Evolutionary conservation across 2,329 filamentous ascomycete species (phyloP), one percentile per base, ranked within the genome.

Genomic region (Fusarium sp.): DNA sequence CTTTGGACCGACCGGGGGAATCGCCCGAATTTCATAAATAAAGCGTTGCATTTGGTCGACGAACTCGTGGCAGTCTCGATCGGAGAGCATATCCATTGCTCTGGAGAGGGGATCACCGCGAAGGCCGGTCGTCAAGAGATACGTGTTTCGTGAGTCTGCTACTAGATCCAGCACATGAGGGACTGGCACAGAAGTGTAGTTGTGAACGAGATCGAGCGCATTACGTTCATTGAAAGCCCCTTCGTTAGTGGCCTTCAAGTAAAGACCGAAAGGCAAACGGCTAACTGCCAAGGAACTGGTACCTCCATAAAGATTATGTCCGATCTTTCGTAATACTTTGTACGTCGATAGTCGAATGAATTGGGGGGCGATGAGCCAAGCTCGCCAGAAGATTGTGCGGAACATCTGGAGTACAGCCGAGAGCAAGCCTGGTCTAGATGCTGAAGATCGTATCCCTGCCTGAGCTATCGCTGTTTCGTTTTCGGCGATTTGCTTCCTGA

Each of bases 211-310:
- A 1, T 58, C 41, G 24, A 83, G 66, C 1, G 80, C 79, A 32
- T 80, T 79, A 59, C 71, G 73, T 62, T 82, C 70, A 38, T 83
- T 82, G 22, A 57, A 69, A 4, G 38, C 24, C 6, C 32, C n/a
- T 3, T n/a, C 24, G 9, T 28, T 5, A 63, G 22, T 41, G 24
- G 10, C 61, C 55, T 82, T 82, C 22, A 83, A 57, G 55, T 79
- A 82, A 2, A 82, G 76, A 13, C 79, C 78, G 59, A 82, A 81
- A 5, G 79, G 80, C 22, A 82, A 58, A 42, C 75, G 72, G 48
- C 78, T 76, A 15, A 78, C 74, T 10, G 15, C 24, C 8, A 38
- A 26, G 14, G 53, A 51, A 39, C 10, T 36, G 5, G 28, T 24
- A 5, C 22, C 6, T 30, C 3, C 28, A 15, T 38, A 38, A 22